Evolutionary conservation across 2,329 filamentous ascomycete genomes (phyloP).

Genomic region (Alternaria triticina): DNA sequence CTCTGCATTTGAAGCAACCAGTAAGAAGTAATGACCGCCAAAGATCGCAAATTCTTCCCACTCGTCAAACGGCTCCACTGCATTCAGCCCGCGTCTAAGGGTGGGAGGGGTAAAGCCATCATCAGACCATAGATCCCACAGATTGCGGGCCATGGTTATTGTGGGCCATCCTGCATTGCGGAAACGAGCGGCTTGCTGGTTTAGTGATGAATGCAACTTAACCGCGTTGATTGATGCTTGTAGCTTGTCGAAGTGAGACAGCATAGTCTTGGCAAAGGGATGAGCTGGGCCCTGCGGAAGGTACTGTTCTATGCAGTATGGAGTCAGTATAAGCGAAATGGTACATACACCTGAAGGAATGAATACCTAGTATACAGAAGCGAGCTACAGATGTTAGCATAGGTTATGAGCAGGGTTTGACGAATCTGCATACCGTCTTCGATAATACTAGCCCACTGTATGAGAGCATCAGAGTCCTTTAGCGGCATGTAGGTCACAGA

Average conservation of each 20-base stretch:
- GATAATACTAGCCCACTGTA: slow-evolving; percentile 77
- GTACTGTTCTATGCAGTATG: slow-evolving; percentile 68
- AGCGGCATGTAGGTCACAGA: slow-evolving; percentile 90
- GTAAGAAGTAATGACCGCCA: slow-evolving; percentile 80
- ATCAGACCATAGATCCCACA: slow-evolving; percentile 86
- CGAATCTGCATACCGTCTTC: slow-evolving; percentile 63
- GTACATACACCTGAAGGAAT: not conserved
- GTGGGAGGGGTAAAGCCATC: slow-evolving; percentile 66
- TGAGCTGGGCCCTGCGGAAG: slow-evolving; percentile 78
- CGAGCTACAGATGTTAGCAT: slow-evolving; percentile 59
- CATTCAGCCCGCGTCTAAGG: slow-evolving; percentile 69
- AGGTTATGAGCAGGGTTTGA: not conserved
- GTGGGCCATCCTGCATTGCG: slow-evolving; percentile 69
- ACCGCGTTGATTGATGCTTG: slow-evolving; percentile 80
- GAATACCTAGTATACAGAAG: slow-evolving; percentile 72
- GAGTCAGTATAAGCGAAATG: slow-evolving; percentile 1
- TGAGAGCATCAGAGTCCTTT: slow-evolving; percentile 72
- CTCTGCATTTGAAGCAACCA: slow-evolving; percentile 64
- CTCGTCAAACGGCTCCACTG: slow-evolving; percentile 86
- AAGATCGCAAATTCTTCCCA: slow-evolving; percentile 95
- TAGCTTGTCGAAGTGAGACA: slow-evolving; percentile 81
- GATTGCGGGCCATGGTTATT: slow-evolving; percentile 65
- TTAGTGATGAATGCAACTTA: slow-evolving; percentile 69
- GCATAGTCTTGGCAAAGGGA: slow-evolving; percentile 87
- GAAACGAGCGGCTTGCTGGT: slow-evolving; percentile 74